A percentile compares a stretch with the other conserved stretches of the same genome.
Evolutionary conservation across 495 filamentous ascomycete species (phyloP).

Genomic region (Chaetomium fimeti): DNA sequence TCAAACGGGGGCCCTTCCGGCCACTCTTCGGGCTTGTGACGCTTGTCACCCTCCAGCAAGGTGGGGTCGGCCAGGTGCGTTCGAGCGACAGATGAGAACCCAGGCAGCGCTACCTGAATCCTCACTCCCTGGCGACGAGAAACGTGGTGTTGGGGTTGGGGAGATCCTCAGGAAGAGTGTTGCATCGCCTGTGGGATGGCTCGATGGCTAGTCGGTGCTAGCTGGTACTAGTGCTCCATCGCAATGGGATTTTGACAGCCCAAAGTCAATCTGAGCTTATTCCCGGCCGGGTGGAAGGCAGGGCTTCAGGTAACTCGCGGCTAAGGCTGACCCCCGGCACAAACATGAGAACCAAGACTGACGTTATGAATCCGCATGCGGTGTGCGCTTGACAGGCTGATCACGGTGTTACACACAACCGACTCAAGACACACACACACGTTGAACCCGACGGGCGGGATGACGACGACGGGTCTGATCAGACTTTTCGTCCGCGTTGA

Average conservation of each 20-base stretch:
- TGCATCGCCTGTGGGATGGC: too few species aligned
- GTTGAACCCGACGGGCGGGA: constrained; percentile 8
- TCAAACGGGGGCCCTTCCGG: background rate
- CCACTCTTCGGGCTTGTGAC: background rate
- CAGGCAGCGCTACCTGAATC: constrained; percentile 21
- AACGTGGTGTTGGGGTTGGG: background rate
- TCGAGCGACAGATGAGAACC: background rate
- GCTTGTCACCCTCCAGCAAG: background rate
- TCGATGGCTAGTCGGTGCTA: too few species aligned
- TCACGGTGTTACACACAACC: constrained; percentile 5
- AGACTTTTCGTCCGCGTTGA: background rate
- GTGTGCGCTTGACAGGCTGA: constrained; percentile 4
- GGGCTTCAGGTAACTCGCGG: too few species aligned
- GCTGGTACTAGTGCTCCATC: background rate
- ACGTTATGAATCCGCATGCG: background rate
- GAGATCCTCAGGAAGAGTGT: too few species aligned
- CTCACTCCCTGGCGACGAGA: background rate
- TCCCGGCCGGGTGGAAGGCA: background rate
- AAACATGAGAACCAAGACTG: background rate
- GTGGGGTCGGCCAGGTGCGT: background rate
- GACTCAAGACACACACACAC: constrained; percentile 5
- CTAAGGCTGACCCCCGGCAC: background rate
- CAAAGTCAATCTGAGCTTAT: background rate
- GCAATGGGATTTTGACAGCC: background rate
- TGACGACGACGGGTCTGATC: background rate